A percentile compares a stretch with the other conserved stretches of the same genome.
Conservation (phyloP, 805 yeast species). For the Sugiyamaella valdiviana region DNA sequence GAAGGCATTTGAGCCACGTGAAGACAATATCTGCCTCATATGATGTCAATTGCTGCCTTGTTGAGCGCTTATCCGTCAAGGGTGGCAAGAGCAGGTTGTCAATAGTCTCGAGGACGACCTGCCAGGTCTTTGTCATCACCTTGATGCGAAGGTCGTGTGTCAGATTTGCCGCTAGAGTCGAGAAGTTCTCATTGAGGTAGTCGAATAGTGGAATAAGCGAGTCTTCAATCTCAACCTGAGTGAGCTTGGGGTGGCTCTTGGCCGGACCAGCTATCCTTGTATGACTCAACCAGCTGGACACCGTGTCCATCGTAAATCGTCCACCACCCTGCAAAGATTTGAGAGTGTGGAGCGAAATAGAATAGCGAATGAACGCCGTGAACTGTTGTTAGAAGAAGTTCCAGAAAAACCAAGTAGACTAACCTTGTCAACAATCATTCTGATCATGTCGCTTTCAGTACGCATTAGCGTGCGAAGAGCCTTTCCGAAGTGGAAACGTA, state of each 20-base stretch:
- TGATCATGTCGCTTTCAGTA: slow-evolving; percentile 59
- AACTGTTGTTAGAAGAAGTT: slow-evolving; percentile 31
- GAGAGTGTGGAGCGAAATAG: slow-evolving; percentile 52
- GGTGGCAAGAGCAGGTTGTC: slow-evolving; percentile 73
- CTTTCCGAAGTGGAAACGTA: slow-evolving; percentile 72
- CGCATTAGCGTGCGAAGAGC: slow-evolving; percentile 61
- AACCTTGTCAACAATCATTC: slow-evolving; percentile 58
- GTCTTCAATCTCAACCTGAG: slow-evolving; percentile 43
- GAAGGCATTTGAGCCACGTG: slow-evolving; percentile 63
- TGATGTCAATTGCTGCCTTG: slow-evolving; percentile 43
- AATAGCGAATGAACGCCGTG: slow-evolving; percentile 52
- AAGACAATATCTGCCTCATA: slow-evolving; percentile 63
- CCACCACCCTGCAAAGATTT: slow-evolving; percentile 36
- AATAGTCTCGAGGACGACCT: slow-evolving; percentile 58
- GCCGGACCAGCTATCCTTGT: slow-evolving; percentile 14
- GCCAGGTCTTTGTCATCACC: slow-evolving; percentile 78
- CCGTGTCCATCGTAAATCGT: slow-evolving; percentile 25
- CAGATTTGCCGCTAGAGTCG: slow-evolving; percentile 53
- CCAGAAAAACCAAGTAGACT: background rate
- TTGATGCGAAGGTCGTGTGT: slow-evolving; percentile 50
- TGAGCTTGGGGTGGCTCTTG: slow-evolving; percentile 11
- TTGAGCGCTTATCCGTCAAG: slow-evolving; percentile 36
- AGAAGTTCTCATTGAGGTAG: slow-evolving; percentile 62
- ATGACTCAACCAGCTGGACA: slow-evolving; percentile 31
- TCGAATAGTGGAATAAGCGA: slow-evolving; percentile 70